These are phyloP conservation scores for Microcyclospora pomicola DNA, from an alignment of 2,329 filamentous ascomycete genomes.

Conservation along the genomic window DNA sequence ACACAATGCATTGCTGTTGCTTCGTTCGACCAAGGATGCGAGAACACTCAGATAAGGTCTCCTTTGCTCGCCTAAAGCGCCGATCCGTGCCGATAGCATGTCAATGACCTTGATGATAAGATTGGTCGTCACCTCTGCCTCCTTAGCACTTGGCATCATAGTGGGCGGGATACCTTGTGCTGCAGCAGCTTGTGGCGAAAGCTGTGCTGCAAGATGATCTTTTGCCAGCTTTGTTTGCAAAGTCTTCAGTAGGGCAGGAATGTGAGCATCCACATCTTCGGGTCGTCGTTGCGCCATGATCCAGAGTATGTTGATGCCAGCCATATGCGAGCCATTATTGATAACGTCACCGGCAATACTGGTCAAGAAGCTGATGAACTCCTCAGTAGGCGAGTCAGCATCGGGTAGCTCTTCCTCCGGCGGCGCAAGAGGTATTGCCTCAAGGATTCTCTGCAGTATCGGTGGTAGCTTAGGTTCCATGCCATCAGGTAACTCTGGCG, in stretches of 20 bases:
- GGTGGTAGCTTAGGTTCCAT: conserved; percentile 52
- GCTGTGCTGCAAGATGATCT: conserved; percentile 72
- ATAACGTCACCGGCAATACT: conserved; percentile 79
- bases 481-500: conserved; percentile 53
- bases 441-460: conserved; percentile 67
- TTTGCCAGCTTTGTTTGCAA: conserved; percentile 83
- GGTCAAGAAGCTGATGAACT: conserved; percentile 74
- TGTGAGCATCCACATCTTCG: conserved; percentile 78
- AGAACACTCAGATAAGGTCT: conserved; percentile 90
- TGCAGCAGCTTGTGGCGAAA: conserved; percentile 41
- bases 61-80: conserved; percentile 76
- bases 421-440: conserved; percentile 70
- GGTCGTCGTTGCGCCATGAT: conserved; percentile 75
- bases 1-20: conserved; percentile 71
- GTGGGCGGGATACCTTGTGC: conserved; percentile 24
- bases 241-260: conserved; percentile 78
- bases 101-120: conserved; percentile 93
- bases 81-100: conserved; percentile 82
- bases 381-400: conserved; percentile 60
- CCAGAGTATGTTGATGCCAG: conserved; percentile 88
- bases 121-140: conserved; percentile 76
- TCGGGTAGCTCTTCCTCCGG: conserved; percentile 59
- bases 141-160: conserved; percentile 50
- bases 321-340: conserved; percentile 59
- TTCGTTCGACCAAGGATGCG: conserved; percentile 89